These are phyloP conservation scores for Suillus spraguei DNA, from an alignment of 768 basidiomycete species.

Conservation along the genomic window DNA sequence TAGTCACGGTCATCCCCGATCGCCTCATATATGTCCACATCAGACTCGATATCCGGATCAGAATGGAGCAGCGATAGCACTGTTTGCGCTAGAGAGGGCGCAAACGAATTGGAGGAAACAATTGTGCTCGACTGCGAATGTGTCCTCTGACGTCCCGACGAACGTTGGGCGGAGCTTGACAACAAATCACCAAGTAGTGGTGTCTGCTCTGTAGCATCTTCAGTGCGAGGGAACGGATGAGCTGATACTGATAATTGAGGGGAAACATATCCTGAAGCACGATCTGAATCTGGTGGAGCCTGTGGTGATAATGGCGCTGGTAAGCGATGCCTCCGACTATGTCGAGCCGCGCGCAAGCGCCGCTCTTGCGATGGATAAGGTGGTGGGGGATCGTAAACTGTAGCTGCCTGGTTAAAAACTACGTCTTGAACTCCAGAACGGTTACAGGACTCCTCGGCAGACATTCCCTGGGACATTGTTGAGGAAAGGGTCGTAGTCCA, in stretches of 20 bases:
- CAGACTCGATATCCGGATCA: constrained; percentile 47
- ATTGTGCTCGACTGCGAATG: constrained; percentile 59
- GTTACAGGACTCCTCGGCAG: neutral
- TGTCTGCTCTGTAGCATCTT: constrained; percentile 47
- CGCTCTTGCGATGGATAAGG: constrained; percentile 63
- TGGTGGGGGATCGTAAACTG: constrained; percentile 61
- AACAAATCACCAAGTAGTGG: constrained; percentile 44
- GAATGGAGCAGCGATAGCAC: constrained; percentile 67
- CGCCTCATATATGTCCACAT: constrained; percentile 36
- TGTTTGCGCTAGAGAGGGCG: constrained; percentile 70
- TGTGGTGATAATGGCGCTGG: constrained; percentile 32
- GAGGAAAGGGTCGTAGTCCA: neutral
- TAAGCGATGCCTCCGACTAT: constrained; percentile 32
- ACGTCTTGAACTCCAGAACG: neutral
- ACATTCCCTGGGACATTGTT: neutral
- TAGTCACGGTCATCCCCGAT: constrained; percentile 24
- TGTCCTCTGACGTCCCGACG: constrained; percentile 48
- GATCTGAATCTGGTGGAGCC: constrained; percentile 38
- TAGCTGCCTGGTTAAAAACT: constrained; percentile 10
- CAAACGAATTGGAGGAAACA: constrained; percentile 47
- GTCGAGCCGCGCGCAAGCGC: constrained; percentile 38
- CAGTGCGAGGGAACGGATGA: constrained; percentile 27
- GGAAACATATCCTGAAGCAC: constrained; percentile 34
- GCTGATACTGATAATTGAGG: constrained; percentile 22
- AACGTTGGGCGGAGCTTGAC: constrained; percentile 25